phyloP scores from a whole-genome alignment of 2,329 filamentous ascomycete species.

The Incumbomyces lentus region DNA sequence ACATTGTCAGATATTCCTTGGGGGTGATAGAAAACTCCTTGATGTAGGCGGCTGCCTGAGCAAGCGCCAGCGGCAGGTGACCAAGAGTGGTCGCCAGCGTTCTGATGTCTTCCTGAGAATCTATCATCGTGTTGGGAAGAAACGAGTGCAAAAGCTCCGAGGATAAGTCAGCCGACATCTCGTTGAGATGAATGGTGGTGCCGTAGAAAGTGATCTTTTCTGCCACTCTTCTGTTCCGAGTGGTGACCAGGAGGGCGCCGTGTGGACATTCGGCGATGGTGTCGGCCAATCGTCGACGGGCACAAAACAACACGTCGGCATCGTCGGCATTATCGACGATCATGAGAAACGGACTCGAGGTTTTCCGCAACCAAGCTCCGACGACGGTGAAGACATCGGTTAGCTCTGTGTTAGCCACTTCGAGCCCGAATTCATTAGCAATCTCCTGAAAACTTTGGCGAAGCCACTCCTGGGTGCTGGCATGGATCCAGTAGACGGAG shows the following conservation, averaged over 20 bases:
- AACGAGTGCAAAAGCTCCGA: neutral
- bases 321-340: slow-evolving; percentile 24
- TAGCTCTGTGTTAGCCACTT: neutral
- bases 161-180: neutral
- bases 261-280: neutral
- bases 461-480: slow-evolving; percentile 27
- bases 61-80: slow-evolving; percentile 26
- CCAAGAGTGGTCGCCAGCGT: neutral
- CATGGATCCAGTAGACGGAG: neutral
- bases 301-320: slow-evolving; percentile 11
- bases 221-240: neutral
- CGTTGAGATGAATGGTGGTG: slow-evolving; percentile 17
- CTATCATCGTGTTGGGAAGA: neutral
- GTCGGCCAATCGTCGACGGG: neutral
- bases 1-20: neutral
- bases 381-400: neutral
- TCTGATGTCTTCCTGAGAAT: neutral
- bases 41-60: slow-evolving; percentile 25
- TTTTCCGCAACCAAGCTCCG: neutral
- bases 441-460: slow-evolving; percentile 22
- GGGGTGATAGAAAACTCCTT: neutral
- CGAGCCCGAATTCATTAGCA: neutral
- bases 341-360: slow-evolving; percentile 16
- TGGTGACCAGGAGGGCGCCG: neutral
- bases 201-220: neutral